phyloP scores from a whole-genome alignment of 768 basidiomycete genomes.

The Jaapia argillacea region DNA sequence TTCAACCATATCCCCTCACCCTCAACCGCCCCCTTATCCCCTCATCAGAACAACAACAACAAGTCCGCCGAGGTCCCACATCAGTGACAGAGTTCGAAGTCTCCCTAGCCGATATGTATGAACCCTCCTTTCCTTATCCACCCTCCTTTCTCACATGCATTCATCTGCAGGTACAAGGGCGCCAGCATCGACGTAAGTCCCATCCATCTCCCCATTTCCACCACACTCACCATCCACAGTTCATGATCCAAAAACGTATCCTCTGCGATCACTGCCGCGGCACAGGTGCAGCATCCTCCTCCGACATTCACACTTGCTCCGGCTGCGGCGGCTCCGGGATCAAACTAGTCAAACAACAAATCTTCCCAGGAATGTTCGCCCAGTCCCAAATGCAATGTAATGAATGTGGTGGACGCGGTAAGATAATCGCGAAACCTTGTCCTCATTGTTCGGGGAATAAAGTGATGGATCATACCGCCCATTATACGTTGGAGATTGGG shows the following conservation, averaged over 20 bases:
- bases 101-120: constrained; percentile 73
- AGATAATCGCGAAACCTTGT: constrained; percentile 66
- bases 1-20: background rate
- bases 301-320: constrained; percentile 80
- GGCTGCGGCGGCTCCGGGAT: constrained; percentile 82
- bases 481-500: constrained; percentile 77
- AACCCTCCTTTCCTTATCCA: constrained; percentile 2
- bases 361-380: constrained; percentile 95
- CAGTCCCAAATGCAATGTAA: constrained; percentile 79
- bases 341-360: constrained; percentile 81
- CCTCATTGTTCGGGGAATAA: constrained; percentile 78
- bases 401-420: constrained; percentile 79
- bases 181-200: constrained; percentile 67
- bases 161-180: constrained; percentile 59
- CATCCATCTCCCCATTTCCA: constrained; percentile 4
- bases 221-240: constrained; percentile 36
- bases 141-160: constrained; percentile 4
- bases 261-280: constrained; percentile 98
- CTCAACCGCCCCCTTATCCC: background rate
- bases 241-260: constrained; percentile 84
- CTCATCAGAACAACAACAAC: constrained; percentile 39
- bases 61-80: constrained; percentile 66
- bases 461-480: constrained; percentile 70
- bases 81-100: constrained; percentile 81
- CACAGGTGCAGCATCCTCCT: constrained; percentile 83